Evolutionary conservation across 2,329 filamentous ascomycete genomes (phyloP), one percentile per base, ranked within the genome.

Genomic region (Pseudonectria buxi): DNA sequence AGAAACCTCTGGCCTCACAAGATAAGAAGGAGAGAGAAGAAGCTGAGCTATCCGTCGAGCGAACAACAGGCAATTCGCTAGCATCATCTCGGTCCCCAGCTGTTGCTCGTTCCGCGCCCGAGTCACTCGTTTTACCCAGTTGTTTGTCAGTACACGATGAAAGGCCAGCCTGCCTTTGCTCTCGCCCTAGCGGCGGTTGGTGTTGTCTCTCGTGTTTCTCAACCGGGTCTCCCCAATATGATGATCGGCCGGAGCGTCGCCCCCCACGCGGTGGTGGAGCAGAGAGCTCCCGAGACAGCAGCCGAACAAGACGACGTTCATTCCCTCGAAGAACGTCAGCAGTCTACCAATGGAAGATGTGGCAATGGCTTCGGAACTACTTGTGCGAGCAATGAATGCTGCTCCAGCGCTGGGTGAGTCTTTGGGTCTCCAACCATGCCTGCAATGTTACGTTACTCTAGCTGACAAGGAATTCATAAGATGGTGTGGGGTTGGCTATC

Each of bases 401-500:
- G 65, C 40, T 69, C 65, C 9, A 55, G 53, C n/a, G 56, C 59
- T 30, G 64, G 65, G 64, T 67, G 48, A 46, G 55, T 48, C 14
- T 4, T 14, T 10, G 3, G 11, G 6, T 25, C 12, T 18, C 5
- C 11, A 26, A 6, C 16, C 36, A 46, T 28, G 44, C 10, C 3
- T 3, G 7, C 14, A 15, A 7, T 14, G 13, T n/a, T 24, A 9
- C 6, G 14, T 33, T 7, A 24, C 7, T 15, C 3, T n/a, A 3
- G 14, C 26, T 10, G 11, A 22, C 18, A 22, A 9, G 18, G 18
- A 9, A 22, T 22, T 9, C 10, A n/a, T n/a, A n/a, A 72, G 69
- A 28, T 78, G 70, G 65, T 79, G 75, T 43, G 76, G 75, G 32
- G 65, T 55, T n/a, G 65, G 62, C 4, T 53, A 53, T 10, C 67